Conservation (phyloP, 345 rosid genomes). For the Eucalyptus camaldulensis region DNA sequence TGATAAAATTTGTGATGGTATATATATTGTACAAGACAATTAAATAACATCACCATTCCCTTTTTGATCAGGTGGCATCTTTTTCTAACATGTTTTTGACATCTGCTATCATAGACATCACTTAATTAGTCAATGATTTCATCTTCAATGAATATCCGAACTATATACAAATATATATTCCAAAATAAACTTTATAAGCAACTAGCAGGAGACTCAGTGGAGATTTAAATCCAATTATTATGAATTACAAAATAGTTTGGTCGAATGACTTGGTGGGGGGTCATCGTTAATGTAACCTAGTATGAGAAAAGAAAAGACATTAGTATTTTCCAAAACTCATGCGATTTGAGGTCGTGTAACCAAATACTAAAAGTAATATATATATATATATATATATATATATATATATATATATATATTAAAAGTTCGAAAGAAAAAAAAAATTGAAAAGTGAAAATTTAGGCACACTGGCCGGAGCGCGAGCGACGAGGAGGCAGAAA, state of each 20-base stretch:
- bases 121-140: neutral
- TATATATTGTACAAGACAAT: too few relatives aligned
- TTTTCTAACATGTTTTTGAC: neutral
- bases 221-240: neutral
- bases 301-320: accelerated
- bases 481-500: neutral
- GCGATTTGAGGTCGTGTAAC: neutral
- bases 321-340: neutral
- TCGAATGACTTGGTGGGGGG: neutral
- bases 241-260: neutral
- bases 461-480: neutral
- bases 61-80: too few relatives aligned
- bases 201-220: neutral
- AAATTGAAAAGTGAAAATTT: neutral
- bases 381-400: too few relatives aligned
- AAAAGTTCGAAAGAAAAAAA: neutral
- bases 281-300: neutral
- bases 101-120: accelerated
- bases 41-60: too few relatives aligned
- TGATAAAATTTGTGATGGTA: too few relatives aligned
- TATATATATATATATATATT: too few relatives aligned
- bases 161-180: too few relatives aligned
- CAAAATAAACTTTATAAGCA: too few relatives aligned
- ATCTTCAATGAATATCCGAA: neutral
- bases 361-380: too few relatives aligned